Evolutionary conservation across 2,329 filamentous ascomycete species (phyloP).

Genomic region (Clonostachys byssicola): DNA sequence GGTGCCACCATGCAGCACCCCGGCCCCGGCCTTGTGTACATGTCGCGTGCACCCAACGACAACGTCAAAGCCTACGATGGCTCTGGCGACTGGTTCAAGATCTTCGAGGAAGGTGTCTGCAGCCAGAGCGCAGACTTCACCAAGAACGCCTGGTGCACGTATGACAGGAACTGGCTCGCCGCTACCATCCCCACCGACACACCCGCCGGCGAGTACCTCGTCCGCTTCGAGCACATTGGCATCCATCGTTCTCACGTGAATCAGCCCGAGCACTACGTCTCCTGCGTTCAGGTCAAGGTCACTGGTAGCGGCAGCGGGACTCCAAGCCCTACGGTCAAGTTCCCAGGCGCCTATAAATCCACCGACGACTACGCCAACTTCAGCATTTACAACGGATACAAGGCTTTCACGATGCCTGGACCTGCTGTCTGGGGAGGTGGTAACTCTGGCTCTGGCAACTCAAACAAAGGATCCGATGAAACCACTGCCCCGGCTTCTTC

Average conservation of each 20-base stretch:
- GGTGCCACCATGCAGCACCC: constrained; percentile 12
- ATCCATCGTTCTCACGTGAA: constrained; percentile 13
- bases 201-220: constrained; percentile 28
- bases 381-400: constrained; percentile 12
- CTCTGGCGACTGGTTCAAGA: constrained; percentile 18
- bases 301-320: constrained; percentile 8
- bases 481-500: no score
- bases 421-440: constrained; percentile 8
- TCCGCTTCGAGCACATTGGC: constrained; percentile 25
- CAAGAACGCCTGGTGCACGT: constrained; percentile 12
- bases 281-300: constrained; percentile 12
- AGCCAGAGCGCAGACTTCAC: constrained; percentile 9
- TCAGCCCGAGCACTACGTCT: constrained; percentile 12
- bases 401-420: constrained; percentile 10
- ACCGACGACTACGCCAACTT: constrained; percentile 13
- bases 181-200: constrained; percentile 23
- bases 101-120: constrained; percentile 13
- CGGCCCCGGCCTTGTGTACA: constrained; percentile 13
- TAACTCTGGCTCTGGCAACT: no score
- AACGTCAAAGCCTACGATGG: constrained; percentile 17
- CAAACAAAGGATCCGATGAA: no score
- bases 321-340: constrained; percentile 14
- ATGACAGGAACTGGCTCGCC: constrained; percentile 14
- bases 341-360: constrained; percentile 20
- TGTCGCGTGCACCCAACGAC: constrained; percentile 16